Percentiles rank a stretch among this genome's conserved stretches.
Conservation (phyloP, 192 early-diverging fungal species). For the Mortierella hygrophila region DNA sequence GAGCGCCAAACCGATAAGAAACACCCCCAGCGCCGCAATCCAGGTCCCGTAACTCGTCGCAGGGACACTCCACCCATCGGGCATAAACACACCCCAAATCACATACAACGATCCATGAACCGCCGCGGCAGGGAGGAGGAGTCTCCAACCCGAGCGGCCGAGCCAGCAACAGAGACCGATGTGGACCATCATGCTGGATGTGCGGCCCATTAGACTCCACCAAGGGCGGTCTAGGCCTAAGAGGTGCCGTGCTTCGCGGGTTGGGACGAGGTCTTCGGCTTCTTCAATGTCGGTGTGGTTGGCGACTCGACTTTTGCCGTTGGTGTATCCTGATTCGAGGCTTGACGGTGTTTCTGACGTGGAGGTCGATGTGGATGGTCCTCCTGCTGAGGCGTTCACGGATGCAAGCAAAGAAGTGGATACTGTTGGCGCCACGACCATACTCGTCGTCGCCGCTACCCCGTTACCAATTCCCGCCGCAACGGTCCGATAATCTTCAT, state of each 20-base stretch:
- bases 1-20: conserved; percentile 55
- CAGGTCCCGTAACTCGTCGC: conserved; percentile 54
- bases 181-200: conserved; percentile 59
- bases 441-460: background rate
- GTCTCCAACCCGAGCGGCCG: conserved; percentile 18
- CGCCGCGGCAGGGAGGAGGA: conserved; percentile 39
- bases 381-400: background rate
- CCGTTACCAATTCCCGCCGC: background rate
- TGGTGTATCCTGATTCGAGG: background rate
- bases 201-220: conserved; percentile 61
- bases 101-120: conserved; percentile 48
- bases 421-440: background rate
- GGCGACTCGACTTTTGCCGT: background rate
- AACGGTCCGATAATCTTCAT: conserved; percentile 25
- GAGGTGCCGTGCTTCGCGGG: conserved; percentile 35
- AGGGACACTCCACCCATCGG: conserved; percentile 51
- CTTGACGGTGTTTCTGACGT: background rate
- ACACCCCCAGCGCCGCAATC: conserved; percentile 43
- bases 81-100: conserved; percentile 54
- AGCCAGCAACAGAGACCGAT: conserved; percentile 57
- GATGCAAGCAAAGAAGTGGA: background rate
- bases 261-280: conserved; percentile 7
- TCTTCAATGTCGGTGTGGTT: background rate
- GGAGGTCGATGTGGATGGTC: background rate
- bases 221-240: conserved; percentile 55